Base-by-base conservation (phyloP, 2,329 filamentous ascomycete species). In the Cordyceps cateniannulata region DNA sequence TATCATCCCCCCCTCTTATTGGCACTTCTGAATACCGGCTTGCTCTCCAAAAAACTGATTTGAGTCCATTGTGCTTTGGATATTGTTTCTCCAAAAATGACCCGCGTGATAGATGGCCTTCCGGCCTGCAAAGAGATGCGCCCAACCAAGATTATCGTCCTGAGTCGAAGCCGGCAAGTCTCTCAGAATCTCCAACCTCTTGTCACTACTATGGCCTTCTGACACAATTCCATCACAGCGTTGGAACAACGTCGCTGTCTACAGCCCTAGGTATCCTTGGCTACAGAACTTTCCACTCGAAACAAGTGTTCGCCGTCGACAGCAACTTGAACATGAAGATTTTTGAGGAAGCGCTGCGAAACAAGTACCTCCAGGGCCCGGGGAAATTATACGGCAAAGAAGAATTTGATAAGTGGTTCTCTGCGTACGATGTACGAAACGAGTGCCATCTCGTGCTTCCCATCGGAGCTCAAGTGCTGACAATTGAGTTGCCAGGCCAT, bases 381-480 rank as follows among this genome's bases (percentile, higher is more conserved):
- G 67, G 65, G 42, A 66, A 71, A 50, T 70, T 66, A 6, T 75
- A 74, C 58, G 68, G 66, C 32, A 69, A 71, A 20, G 65, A 63
- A 14, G 74, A 76, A 44, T 76, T 74, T 48, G 73, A 76, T 61
- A 76, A 75, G 63, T 75, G 73, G 69, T 71, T 75, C 29, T 71
- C 71, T 25, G 67, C 72, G 20, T 74, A 75, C 50, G 72, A 75
- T 62, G 74, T 74, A 64, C 24, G 44, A 22, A 18, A 16, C 8
- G 40, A 1, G n/a, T 24, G 20, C 25, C 38, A n/a, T 55, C 2
- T 22, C 44, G 20, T 47, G 6, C 44, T n/a, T n/a, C n/a, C n/a
- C n/a, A n/a, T n/a, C n/a, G n/a, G n/a, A n/a, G n/a, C n/a, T n/a
- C n/a, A n/a, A n/a, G n/a, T n/a, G n/a, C n/a, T n/a, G n/a, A n/a